Conservation (phyloP, 2,329 filamentous ascomycete species). For the Ophiocordyceps sinensis region DNA sequence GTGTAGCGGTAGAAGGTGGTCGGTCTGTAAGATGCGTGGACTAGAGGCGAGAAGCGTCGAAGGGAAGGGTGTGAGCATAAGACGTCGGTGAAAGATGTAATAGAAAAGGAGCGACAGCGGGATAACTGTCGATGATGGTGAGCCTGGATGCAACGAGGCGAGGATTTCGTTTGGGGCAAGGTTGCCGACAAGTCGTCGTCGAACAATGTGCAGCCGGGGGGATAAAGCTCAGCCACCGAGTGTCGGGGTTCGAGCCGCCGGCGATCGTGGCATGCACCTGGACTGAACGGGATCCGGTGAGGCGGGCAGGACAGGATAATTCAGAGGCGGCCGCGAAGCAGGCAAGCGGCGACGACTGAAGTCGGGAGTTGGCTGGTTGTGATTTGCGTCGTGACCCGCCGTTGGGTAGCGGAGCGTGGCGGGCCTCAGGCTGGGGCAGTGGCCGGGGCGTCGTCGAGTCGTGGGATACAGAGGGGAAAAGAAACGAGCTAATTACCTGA, state of each 20-base stretch:
- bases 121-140: neutral
- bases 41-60: too few relatives aligned
- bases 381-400: constrained; percentile 1
- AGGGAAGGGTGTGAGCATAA: too few relatives aligned
- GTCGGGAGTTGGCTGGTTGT: neutral
- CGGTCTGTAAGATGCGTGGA: too few relatives aligned
- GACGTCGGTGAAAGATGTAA: too few relatives aligned
- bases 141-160: neutral
- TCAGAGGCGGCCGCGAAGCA: constrained; percentile 1
- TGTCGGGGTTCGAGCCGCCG: constrained; percentile 3
- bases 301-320: neutral
- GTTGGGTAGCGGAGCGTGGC: constrained; percentile 4
- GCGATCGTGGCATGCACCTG: constrained; percentile 1
- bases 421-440: neutral
- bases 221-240: neutral
- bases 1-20: too few relatives aligned
- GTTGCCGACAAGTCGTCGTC: neutral
- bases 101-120: too few relatives aligned
- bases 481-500: neutral
- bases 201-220: neutral
- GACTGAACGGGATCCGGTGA: constrained; percentile 2
- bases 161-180: neutral
- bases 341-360: neutral
- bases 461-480: neutral
- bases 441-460: neutral